Evolutionary conservation across 192 early-diverging fungal genomes (phyloP).

Genomic region (Cetraspora pellucida): DNA sequence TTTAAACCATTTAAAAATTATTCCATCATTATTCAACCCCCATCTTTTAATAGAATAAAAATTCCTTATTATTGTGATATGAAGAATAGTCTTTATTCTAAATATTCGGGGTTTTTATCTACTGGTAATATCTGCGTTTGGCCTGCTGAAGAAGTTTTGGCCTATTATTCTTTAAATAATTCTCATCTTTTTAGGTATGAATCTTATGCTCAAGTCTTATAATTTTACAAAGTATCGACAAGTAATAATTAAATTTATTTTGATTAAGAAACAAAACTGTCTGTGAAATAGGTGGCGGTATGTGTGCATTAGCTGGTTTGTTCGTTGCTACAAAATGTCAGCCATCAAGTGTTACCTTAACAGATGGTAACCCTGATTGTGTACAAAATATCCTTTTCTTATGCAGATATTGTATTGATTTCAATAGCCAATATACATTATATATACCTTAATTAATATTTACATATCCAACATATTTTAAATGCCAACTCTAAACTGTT

Average conservation of each 20-base stretch:
- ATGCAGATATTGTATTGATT: neutral
- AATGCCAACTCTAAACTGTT: neutral
- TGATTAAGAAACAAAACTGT: conserved; percentile 4
- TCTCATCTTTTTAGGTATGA: conserved; percentile 2
- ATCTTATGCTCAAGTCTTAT: neutral
- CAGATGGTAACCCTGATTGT: conserved; percentile 9
- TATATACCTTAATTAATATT: neutral
- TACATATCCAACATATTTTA: conserved; percentile 14
- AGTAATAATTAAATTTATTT: neutral
- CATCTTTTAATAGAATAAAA: conserved; percentile 2
- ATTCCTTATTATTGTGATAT: neutral
- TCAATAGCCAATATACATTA: neutral
- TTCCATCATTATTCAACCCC: neutral
- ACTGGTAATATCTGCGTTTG: conserved; percentile 18
- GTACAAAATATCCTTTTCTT: conserved; percentile 12
- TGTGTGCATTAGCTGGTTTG: conserved; percentile 15
- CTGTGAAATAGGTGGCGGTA: conserved; percentile 13
- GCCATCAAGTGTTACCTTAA: neutral
- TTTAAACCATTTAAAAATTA: neutral
- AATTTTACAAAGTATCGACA: neutral
- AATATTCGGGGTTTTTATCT: conserved; percentile 11
- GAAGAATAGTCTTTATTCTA: neutral
- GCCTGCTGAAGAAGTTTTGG: conserved; percentile 12
- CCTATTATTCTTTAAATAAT: conserved; percentile 19
- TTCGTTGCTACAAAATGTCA: neutral